Conservation (phyloP, 306 rosid species). For the Pterocarpus santalinus region DNA sequence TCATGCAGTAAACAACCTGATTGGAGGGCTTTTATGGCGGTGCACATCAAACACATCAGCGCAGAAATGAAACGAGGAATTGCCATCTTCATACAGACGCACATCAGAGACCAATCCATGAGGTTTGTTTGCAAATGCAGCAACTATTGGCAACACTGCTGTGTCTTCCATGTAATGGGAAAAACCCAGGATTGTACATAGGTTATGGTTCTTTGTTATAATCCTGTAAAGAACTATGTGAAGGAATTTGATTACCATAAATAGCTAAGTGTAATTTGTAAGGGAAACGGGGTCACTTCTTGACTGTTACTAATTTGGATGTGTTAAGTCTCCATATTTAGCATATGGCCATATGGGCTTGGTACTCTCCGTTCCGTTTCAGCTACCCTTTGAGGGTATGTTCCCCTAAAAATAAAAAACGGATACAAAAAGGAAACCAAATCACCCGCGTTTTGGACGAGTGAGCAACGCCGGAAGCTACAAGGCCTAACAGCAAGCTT, state of each 20-base stretch:
- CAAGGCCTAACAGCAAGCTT: slow-evolving; percentile 34
- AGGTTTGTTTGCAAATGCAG: slow-evolving; percentile 25
- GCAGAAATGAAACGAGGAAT: slow-evolving; percentile 32
- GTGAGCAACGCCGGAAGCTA: slow-evolving; percentile 37
- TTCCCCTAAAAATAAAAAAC: slow-evolving; percentile 49
- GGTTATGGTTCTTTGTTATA: slow-evolving; percentile 30
- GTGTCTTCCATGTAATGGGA: slow-evolving; percentile 27
- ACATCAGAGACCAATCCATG: slow-evolving; percentile 7
- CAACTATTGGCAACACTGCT: slow-evolving; percentile 2
- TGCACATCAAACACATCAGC: slow-evolving; percentile 59
- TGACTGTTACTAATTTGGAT: slow-evolving; percentile 24
- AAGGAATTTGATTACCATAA: slow-evolving; percentile 36
- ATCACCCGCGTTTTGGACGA: slow-evolving; percentile 54
- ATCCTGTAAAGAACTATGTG: slow-evolving; percentile 6
- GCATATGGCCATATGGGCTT: slow-evolving; percentile 28
- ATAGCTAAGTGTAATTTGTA: slow-evolving; percentile 42
- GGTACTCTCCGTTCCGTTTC: slow-evolving; percentile 1
- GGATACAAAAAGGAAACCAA: slow-evolving; percentile 13
- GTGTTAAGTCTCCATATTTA: slow-evolving; percentile 37
- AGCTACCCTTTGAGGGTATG: slow-evolving; percentile 35
- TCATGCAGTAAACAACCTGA: slow-evolving; percentile 85
- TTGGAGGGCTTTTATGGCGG: slow-evolving; percentile 84
- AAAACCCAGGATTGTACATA: slow-evolving; percentile 23
- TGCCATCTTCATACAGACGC: slow-evolving; percentile 11
- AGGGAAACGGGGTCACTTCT: slow-evolving; percentile 1